Evolutionary conservation across 2,329 filamentous ascomycete genomes (phyloP), one percentile per base, ranked within the genome.

Genomic region (Fusarium chaquense): DNA sequence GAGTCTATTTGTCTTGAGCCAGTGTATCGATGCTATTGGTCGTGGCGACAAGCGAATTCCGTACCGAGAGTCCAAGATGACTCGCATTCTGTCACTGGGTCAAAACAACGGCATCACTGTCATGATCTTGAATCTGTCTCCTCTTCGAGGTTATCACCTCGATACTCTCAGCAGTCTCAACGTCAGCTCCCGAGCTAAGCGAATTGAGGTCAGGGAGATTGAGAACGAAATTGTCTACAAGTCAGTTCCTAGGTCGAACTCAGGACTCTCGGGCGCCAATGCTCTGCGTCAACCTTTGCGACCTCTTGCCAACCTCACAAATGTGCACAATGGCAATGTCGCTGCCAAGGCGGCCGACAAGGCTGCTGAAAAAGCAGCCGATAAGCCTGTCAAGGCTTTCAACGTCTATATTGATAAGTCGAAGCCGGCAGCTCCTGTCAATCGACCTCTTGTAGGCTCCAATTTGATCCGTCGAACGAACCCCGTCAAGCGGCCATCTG

Each of bases 31-130:
- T 77, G 95, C 95, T 58, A 98, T 98, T 77, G 92, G 91, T 1
- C 84, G 88, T 26, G 88, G 88, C 33, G 89, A 91, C 77, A 87
- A 86, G 73, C 89, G 95, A 35, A 95, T 98, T 75, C 95, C 96
- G 0, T 98, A 97, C 78, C 87, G 95, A 59, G 95, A 98, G 78
- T 96, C 92, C 56, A 98, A 98, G 83, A 98, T 98, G 95, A 98
- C 96, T 1, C 88, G 95, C 47, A 98, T 98, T 58, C 81, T 98
- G 28, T 95, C 92, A 0, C 82, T 98, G 11, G 95, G 95, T 4
- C 95, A 98, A 81, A 98, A 98, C 81, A 93, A 97, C 70, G 95
- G 96, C 52, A 89, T 97, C 71, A 98, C 94, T 0, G 88, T 98
- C 76, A 98, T 98, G 96, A 96, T 98, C 62, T 85, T 98, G 38